Evolutionary conservation across 345 rosid species (phyloP).

Genomic region (Salix arbutifolia): DNA sequence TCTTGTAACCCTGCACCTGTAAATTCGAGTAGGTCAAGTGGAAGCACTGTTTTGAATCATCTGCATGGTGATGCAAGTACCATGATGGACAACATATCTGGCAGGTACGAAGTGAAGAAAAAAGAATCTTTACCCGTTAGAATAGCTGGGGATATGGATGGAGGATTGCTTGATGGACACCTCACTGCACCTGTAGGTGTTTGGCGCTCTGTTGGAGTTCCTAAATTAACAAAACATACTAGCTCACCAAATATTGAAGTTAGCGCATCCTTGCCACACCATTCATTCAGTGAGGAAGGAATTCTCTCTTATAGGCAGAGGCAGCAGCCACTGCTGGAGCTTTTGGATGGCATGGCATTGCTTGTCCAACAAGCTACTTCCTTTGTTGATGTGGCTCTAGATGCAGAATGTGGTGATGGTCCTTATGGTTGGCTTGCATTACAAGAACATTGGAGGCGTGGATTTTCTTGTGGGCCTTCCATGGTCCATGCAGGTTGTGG

Average conservation of each 20-base stretch:
- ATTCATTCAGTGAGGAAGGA: constrained; percentile 73
- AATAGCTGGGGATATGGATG: constrained; percentile 90
- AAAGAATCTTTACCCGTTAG: constrained; percentile 83
- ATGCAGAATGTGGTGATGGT: constrained; percentile 90
- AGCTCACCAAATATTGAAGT: constrained; percentile 66
- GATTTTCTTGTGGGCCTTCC: constrained; percentile 91
- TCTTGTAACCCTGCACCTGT: constrained; percentile 41
- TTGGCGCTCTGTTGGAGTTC: constrained; percentile 89
- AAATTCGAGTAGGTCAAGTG: constrained; percentile 57
- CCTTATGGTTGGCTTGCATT: constrained; percentile 98
- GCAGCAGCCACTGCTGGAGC: constrained; percentile 89
- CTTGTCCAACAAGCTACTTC: constrained; percentile 98
- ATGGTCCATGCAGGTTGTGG: constrained; percentile 99
- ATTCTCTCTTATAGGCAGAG: constrained; percentile 78
- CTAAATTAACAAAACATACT: constrained; percentile 70
- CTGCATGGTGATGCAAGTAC: constrained; percentile 70
- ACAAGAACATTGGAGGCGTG: constrained; percentile 95
- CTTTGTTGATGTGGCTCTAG: constrained; percentile 86
- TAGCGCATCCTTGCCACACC: constrained; percentile 60
- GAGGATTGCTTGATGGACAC: constrained; percentile 74
- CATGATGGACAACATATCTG: constrained; percentile 67
- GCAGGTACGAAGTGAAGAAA: constrained; percentile 71
- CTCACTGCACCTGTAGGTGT: constrained; percentile 84
- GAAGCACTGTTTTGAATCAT: constrained; percentile 56
- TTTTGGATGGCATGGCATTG: constrained; percentile 80